Evolutionary conservation across 129 eudicot genomes (phyloP).

Genomic region (Artemisia argyi): DNA sequence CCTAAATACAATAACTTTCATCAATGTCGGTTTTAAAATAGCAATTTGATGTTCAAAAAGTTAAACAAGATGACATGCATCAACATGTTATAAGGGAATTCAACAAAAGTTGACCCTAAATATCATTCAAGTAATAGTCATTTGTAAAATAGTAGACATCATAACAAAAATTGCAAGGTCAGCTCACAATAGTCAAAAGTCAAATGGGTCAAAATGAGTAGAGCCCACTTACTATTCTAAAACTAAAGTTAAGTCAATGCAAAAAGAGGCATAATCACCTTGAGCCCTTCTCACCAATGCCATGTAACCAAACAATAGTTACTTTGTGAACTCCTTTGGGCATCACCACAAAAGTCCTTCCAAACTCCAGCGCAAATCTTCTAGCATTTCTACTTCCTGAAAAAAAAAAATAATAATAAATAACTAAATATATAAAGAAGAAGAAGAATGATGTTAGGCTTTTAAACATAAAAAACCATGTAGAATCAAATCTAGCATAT

Average conservation of each 20-base stretch:
- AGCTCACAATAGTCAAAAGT: conserved; percentile 15
- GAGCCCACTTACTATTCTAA: not conserved
- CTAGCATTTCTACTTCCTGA: conserved; percentile 56
- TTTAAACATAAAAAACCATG: not conserved
- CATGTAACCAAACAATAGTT: conserved; percentile 90
- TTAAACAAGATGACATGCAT: not conserved
- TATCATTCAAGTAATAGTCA: not conserved
- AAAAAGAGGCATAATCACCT: conserved; percentile 50
- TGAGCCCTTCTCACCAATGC: conserved; percentile 78
- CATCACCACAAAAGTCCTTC: conserved; percentile 87
- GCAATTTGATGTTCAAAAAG: not conserved
- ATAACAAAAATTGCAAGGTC: conserved; percentile 11
- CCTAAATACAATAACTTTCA: no score
- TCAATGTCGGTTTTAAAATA: not conserved
- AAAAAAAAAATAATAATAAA: not conserved
- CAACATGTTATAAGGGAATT: conserved; percentile 1
- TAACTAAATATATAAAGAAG: no score
- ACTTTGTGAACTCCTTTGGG: conserved; percentile 80
- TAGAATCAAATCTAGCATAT: not conserved
- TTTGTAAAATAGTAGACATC: no score
- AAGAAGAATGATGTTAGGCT: not conserved
- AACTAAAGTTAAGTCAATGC: not conserved
- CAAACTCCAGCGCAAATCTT: conserved; percentile 53
- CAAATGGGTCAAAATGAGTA: not conserved
- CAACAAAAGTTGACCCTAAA: not conserved